These are phyloP conservation scores for Botrytis byssoidea DNA, from an alignment of 2,329 filamentous ascomycete species.

Conservation along the genomic window DNA sequence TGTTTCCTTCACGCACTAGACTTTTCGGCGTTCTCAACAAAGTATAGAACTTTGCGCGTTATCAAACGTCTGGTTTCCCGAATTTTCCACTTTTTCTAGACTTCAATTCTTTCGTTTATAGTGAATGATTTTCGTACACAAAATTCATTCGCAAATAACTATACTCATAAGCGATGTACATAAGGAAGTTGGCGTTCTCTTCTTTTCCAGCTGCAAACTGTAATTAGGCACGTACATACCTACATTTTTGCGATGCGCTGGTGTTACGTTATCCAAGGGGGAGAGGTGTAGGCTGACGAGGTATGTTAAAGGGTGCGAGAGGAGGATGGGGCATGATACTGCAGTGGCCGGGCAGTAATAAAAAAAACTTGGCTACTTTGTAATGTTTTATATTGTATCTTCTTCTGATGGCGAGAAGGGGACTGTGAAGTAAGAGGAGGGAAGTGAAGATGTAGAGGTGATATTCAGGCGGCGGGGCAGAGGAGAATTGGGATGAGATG, in stretches of 20 bases:
- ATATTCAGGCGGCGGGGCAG: not conserved
- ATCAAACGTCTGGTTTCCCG: not conserved
- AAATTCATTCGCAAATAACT: conserved; percentile 1
- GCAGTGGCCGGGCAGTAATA: not conserved
- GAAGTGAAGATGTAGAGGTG: not conserved
- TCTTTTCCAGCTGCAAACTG: not conserved
- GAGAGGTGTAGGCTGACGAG: not conserved
- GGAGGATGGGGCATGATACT: not conserved
- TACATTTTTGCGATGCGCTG: not conserved
- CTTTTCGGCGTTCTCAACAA: not conserved
- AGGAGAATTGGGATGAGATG: not conserved
- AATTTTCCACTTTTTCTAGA: conserved; percentile 10
- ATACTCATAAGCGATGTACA: conserved; percentile 14
- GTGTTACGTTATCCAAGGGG: not conserved
- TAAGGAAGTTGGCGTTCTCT: conserved; percentile 4
- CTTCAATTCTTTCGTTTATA: conserved; percentile 10
- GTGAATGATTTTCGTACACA: not conserved
- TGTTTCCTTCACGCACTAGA: conserved; percentile 12
- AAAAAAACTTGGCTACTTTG: conserved; percentile 1
- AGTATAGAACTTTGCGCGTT: conserved; percentile 5
- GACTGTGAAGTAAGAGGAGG: not conserved
- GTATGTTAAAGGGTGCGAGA: not conserved
- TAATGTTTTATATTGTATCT: conserved; percentile 19
- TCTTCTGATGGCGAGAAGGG: not conserved
- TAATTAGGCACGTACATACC: conserved; percentile 6